Conservation (phyloP, 2,329 filamentous ascomycete species). For the Claviceps purpurea region DNA sequence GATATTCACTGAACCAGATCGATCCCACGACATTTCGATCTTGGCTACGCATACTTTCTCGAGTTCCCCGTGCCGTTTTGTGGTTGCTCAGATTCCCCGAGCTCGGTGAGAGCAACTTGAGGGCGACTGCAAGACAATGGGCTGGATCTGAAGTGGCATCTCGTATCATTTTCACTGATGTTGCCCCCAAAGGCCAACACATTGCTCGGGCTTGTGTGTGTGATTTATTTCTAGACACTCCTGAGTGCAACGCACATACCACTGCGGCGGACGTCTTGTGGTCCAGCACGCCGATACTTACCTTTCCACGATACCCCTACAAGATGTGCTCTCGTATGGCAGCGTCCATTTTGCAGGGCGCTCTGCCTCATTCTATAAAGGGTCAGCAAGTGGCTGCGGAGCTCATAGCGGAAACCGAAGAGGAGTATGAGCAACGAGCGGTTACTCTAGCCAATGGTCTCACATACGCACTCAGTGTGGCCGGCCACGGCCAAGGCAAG, state of each 20-base stretch:
- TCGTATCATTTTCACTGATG: slow-evolving; percentile 88
- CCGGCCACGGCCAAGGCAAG: slow-evolving; percentile 36
- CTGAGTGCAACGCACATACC: slow-evolving; percentile 96
- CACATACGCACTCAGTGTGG: slow-evolving; percentile 35
- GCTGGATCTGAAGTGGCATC: slow-evolving; percentile 72
- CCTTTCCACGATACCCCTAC: slow-evolving; percentile 80
- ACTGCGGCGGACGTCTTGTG: slow-evolving; percentile 93
- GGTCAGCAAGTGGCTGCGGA: slow-evolving; percentile 57
- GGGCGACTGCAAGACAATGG: slow-evolving; percentile 69
- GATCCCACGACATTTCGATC: slow-evolving; percentile 92
- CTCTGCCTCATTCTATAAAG: slow-evolving; percentile 58
- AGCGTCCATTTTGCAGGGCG: slow-evolving; percentile 82
- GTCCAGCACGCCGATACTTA: slow-evolving; percentile 88
- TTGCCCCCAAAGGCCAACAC: slow-evolving; percentile 87
- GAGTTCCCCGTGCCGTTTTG: slow-evolving; percentile 74
- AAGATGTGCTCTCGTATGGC: slow-evolving; percentile 99
- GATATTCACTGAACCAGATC: slow-evolving; percentile 44
- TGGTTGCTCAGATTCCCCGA: slow-evolving; percentile 98
- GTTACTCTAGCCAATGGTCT: slow-evolving; percentile 52
- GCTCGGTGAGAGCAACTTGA: slow-evolving; percentile 74
- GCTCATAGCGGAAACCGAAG: slow-evolving; percentile 64
- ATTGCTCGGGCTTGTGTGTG: slow-evolving; percentile 85
- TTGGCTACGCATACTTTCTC: slow-evolving; percentile 82
- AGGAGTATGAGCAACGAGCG: slow-evolving; percentile 72
- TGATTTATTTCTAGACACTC: slow-evolving; percentile 91